These are phyloP conservation scores for Guadua angustifolia DNA, from an alignment of 176 grass and related monocot species.

Conservation along the genomic window DNA sequence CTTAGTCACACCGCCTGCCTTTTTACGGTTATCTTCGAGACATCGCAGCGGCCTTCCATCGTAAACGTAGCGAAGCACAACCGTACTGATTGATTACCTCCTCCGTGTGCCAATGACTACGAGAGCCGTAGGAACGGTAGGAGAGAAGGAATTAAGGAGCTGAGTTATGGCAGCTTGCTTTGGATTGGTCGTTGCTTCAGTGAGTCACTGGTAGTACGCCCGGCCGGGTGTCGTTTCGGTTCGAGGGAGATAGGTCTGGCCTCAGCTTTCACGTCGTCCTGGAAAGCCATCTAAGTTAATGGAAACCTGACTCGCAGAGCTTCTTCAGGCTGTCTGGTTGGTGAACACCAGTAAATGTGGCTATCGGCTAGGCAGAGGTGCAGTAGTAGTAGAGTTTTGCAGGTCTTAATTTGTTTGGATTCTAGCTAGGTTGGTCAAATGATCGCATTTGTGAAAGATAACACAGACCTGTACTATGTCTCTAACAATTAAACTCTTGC, in stretches of 20 bases:
- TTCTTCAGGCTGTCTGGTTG: slow-evolving; percentile 46
- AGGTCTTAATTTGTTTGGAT: no score
- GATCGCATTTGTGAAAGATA: no score
- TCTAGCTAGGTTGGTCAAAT: no score
- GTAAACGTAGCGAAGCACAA: no score
- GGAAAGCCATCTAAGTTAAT: slow-evolving; percentile 35
- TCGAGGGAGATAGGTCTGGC: not conserved
- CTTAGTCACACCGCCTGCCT: no score
- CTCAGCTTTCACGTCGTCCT: slow-evolving; percentile 28
- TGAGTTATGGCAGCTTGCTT: not conserved
- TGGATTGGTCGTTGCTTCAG: not conserved
- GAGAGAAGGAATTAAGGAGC: slow-evolving; percentile 31
- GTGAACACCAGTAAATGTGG: slow-evolving; percentile 53
- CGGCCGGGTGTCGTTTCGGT: not conserved
- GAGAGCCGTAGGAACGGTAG: not conserved
- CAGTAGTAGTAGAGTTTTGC: not conserved
- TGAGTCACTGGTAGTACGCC: not conserved
- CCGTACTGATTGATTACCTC: no score
- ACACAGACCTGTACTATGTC: not conserved
- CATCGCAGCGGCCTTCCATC: no score
- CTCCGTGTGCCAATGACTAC: no score
- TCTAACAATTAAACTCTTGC: not conserved
- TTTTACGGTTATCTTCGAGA: no score
- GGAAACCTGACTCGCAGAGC: slow-evolving; percentile 37
- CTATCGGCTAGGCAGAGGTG: not conserved